Base-by-base conservation (phyloP, 2,329 filamentous ascomycete species). In the Penicillium concentricum region DNA sequence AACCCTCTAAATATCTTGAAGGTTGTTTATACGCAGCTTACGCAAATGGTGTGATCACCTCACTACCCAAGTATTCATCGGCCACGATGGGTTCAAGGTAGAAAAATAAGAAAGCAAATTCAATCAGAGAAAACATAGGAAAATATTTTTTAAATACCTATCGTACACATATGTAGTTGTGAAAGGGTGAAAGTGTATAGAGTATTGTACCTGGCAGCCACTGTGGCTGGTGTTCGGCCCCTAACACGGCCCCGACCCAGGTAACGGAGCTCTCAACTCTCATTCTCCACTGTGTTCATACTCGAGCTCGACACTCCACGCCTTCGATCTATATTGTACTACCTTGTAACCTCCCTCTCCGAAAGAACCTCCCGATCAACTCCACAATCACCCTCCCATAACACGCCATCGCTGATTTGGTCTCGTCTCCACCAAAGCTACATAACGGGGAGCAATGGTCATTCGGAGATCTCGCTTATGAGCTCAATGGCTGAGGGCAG, bases 401-500 rank as follows among this genome's bases (percentile, higher is more conserved):
- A 35, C 54, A 44, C 54, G 12, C 20, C 39, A 13, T 51, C 38
- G 48, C 60, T 56, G 55, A 51, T 41, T 49, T 35, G 46, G 46
- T 38, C 50, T 28, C 50, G 47, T 50, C 43, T 50, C 39, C 44
- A 28, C 43, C 51, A 53, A 50, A 62, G 39, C 48, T 44, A 58
- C 51, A 37, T 51, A 43, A 48, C 57, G 72, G 69, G 69, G 75
- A 82, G 82, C 78, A 71, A 85, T 85, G 82, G 76, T 74, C 72
- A 75, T 76, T 74, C 72, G 68, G 69, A 70, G 67, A 72, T 72
- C 70, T 76, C 74, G 81, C 82, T 79, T 79, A 90, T 90, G 87
- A 89, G 85, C 85, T 86, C 83, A 79, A 84, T 80, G 80, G 81
- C 80, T 75, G 81, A 81, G 79, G 83, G 82, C 79, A 83, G 78